Conservation (phyloP, 2,329 filamentous ascomycete genomes). For the Blastomyces silverae region DNA sequence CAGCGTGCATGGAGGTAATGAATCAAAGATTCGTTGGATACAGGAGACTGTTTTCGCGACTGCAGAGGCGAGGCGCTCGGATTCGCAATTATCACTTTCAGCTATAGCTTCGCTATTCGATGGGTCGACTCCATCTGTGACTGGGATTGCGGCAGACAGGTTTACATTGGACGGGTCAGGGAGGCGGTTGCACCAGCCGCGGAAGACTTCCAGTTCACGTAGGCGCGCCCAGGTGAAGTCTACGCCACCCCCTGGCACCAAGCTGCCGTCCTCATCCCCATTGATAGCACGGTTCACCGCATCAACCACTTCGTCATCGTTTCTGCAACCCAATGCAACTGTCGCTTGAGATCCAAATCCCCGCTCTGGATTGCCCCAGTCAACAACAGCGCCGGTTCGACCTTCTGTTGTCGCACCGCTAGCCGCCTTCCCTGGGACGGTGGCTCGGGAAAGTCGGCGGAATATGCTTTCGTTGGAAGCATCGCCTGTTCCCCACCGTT, state of each 20-base stretch:
- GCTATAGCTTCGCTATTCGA: conserved; percentile 7
- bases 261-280: conserved; percentile 40
- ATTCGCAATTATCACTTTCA: conserved; percentile 14
- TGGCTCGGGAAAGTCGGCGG: conserved; percentile 61
- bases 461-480: conserved; percentile 81
- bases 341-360: conserved; percentile 53
- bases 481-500: conserved; percentile 74
- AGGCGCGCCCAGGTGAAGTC: conserved; percentile 59
- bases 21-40: conserved; percentile 50
- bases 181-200: conserved; percentile 54
- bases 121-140: conserved; percentile 25
- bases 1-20: conserved; percentile 53
- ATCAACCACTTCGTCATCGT: conserved; percentile 52
- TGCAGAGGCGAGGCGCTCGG: conserved; percentile 37
- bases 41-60: conserved; percentile 47
- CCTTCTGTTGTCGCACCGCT: conserved; percentile 23
- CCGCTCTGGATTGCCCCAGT: conserved; percentile 75
- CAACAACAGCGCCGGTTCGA: conserved; percentile 58
- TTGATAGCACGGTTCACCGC: conserved; percentile 49
- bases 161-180: conserved; percentile 43
- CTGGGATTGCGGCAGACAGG: conserved; percentile 29
- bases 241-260: conserved; percentile 47
- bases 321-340: conserved; percentile 50
- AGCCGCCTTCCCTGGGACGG: conserved; percentile 33
- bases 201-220: conserved; percentile 53